Base-by-base conservation (phyloP, 2,329 filamentous ascomycete species). In the Aspergillus puulaauensis region DNA sequence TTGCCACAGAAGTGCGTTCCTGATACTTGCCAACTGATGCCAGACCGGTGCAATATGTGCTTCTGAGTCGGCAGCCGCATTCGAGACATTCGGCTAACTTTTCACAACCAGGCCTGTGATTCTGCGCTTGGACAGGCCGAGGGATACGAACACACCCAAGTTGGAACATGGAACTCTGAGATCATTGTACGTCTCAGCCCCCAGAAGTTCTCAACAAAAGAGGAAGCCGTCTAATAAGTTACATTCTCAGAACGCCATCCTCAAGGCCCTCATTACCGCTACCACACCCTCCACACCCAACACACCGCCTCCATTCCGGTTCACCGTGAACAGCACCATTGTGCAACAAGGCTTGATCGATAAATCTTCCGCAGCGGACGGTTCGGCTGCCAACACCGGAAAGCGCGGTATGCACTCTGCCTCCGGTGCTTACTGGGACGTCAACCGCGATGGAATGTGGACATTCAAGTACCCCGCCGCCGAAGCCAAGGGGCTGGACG, bases 271-370 rank as follows among this genome's bases (percentile, higher is more conserved):
- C 61, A 74, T 79, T 59, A 56, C 70, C 55, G 76, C 77, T 47
- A 77, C 77, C 39, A 69, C 74, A 24, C 71, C 75, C 23, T 65
- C 70, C 49, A 68, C 72, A 21, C 60, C 70, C 43, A 64, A 70
- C 41, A 66, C 71, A 5, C 66, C 77, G 14, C 71, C 84, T 24
- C 88, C 90, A 5, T 96, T 88, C 85, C 98, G 98, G 78, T 98
- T 93, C 79, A 91, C 92, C 67, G 92, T 96, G 79, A 98, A 96
- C 83, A 96, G 91, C 81, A 98, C 93, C 65, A 97, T 98, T 72
- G 96, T 98, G 67, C 93, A 99, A 81, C 93, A 98, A 80, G 75
- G 75, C 19, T 82, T 93, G 35, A 85, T 77, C 51, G 70, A 75
- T 62, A 70, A 72, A 62, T 71, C 75, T 31, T 79, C 83, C 63